Conservation (phyloP, 371 early-diverging fungal species). For the Lichtheimia ramosa region DNA sequence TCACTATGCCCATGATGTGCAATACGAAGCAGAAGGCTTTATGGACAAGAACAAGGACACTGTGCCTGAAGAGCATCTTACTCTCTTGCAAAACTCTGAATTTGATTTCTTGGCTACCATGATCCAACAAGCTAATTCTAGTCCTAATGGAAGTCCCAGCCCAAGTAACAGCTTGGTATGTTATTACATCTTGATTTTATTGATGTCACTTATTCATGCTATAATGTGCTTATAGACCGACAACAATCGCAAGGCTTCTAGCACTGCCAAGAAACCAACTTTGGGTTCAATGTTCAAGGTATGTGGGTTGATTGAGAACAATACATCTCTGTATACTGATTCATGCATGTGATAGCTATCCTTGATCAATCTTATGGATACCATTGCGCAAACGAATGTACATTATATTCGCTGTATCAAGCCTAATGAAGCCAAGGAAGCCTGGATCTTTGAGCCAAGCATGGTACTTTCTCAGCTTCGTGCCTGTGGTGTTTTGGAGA, state of each 20-base stretch:
- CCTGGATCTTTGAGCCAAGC: slow-evolving; percentile 88
- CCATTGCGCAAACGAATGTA: slow-evolving; percentile 88
- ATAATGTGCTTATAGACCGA: neutral
- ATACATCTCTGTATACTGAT: neutral
- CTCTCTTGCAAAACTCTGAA: slow-evolving; percentile 65
- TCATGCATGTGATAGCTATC: slow-evolving; percentile 48
- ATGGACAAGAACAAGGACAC: slow-evolving; percentile 99
- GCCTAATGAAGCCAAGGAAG: slow-evolving; percentile 90
- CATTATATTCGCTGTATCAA: slow-evolving; percentile 98
- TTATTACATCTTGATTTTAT: neutral
- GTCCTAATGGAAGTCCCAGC: slow-evolving; percentile 6
- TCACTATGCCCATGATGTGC: slow-evolving; percentile 93
- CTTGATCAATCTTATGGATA: slow-evolving; percentile 90
- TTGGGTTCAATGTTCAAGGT: slow-evolving; percentile 85
- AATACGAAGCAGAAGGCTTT: slow-evolving; percentile 93
- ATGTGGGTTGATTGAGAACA: neutral
- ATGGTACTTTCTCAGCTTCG: slow-evolving; percentile 95
- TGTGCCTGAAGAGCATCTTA: slow-evolving; percentile 89
- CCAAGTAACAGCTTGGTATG: slow-evolving; percentile 44
- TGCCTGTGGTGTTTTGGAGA: slow-evolving; percentile 99
- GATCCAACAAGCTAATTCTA: slow-evolving; percentile 41
- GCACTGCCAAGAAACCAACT: slow-evolving; percentile 75
- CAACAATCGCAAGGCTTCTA: slow-evolving; percentile 12
- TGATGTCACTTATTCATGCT: neutral
- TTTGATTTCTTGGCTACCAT: slow-evolving; percentile 80